Evolutionary conservation across 352 stramenopile genomes (phyloP).

Genomic region (Phytophthora lateralis): DNA sequence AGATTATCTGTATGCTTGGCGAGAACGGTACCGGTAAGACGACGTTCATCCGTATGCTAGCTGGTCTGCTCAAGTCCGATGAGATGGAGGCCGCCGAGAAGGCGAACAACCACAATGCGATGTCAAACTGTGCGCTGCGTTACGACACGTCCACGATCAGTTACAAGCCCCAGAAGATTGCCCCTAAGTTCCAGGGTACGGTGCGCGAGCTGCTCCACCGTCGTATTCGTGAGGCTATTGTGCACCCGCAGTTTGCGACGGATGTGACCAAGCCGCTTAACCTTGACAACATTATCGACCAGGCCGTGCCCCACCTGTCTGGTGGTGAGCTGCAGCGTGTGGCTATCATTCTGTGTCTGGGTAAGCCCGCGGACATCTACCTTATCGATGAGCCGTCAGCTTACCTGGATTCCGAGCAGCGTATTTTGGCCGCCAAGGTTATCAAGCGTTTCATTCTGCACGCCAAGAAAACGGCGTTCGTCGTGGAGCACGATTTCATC

Average conservation of each 20-base stretch:
- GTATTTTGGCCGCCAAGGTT: constrained; percentile 98
- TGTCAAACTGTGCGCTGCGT: constrained; percentile 77
- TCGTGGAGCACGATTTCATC: constrained; percentile 99
- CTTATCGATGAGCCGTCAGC: constrained; percentile 99
- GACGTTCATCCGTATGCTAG: constrained; percentile 99
- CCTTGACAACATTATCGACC: constrained; percentile 99
- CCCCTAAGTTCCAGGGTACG: constrained; percentile 93
- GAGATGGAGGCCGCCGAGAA: constrained; percentile 92
- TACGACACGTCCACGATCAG: constrained; percentile 89
- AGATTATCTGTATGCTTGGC: constrained; percentile 99
- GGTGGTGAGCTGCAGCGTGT: constrained; percentile 99
- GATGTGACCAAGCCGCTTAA: constrained; percentile 99
- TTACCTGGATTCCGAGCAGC: constrained; percentile 99
- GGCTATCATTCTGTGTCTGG: constrained; percentile 97
- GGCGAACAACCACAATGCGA: constrained; percentile 66
- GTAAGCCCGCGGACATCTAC: constrained; percentile 99
- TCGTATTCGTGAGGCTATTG: constrained; percentile 96
- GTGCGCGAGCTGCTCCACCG: constrained; percentile 98
- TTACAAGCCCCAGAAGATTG: constrained; percentile 99
- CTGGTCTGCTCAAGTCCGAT: constrained; percentile 98
- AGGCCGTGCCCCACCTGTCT: constrained; percentile 97
- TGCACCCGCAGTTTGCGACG: constrained; percentile 99
- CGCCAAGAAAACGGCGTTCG: constrained; percentile 99
- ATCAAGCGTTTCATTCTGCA: constrained; percentile 99
- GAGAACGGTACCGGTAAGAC: constrained; percentile 99